phyloP scores from a whole-genome alignment of 495 filamentous ascomycete genomes.

The Lophiotrema nucula region DNA sequence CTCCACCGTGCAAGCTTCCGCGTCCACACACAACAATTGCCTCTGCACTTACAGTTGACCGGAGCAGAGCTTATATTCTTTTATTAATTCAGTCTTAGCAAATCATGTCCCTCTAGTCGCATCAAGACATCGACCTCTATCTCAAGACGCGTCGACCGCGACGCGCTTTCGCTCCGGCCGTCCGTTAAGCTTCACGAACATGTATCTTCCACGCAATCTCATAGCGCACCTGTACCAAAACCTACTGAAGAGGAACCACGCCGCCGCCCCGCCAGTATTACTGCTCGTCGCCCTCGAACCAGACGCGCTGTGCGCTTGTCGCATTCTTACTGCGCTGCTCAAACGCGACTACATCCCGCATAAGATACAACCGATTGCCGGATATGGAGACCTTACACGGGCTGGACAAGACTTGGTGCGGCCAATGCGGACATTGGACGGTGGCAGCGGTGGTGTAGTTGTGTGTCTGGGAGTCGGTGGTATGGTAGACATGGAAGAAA shows the following conservation, averaged over 20 bases:
- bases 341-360: constrained; percentile 98
- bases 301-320: constrained; percentile 92
- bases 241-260: constrained; percentile 75
- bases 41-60: neutral
- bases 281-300: constrained; percentile 91
- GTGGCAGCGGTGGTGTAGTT: constrained; percentile 80
- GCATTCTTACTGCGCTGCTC: constrained; percentile 84
- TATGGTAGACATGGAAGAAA: constrained; percentile 75
- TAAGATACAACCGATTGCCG: constrained; percentile 91
- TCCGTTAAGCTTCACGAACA: constrained; percentile 40
- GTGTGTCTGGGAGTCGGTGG: constrained; percentile 92
- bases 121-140: neutral
- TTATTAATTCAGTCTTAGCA: neutral
- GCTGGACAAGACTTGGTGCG: constrained; percentile 71
- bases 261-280: constrained; percentile 84
- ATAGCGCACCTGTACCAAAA: constrained; percentile 88
- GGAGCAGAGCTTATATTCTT: constrained; percentile 10
- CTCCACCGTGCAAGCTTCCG: constrained; percentile 8
- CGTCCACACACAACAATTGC: constrained; percentile 19
- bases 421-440: constrained; percentile 77
- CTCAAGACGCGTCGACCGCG: constrained; percentile 20
- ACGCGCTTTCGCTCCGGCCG: constrained; percentile 6
- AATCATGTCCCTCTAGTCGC: neutral
- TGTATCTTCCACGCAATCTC: constrained; percentile 92
- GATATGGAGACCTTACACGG: constrained; percentile 84